phyloP scores from a whole-genome alignment of 139 green algal species.

The Tetradesmus obliquus region DNA sequence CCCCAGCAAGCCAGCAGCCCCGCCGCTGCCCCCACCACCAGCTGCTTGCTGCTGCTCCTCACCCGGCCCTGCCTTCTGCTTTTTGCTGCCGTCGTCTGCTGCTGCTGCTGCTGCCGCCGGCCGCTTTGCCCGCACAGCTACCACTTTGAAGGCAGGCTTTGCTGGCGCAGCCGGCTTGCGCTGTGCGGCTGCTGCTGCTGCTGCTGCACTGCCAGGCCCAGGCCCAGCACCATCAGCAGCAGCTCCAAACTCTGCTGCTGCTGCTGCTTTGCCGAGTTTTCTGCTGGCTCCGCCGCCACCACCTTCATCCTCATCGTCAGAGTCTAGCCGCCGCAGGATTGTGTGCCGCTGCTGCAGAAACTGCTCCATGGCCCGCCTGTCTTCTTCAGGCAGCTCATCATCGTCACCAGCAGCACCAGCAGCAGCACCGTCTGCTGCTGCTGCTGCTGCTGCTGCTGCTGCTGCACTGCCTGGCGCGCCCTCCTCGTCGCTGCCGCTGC shows the following conservation, averaged over 20 bases:
- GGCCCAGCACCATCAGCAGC: neutral
- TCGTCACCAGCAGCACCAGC: constrained; percentile 30
- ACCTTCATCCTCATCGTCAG: constrained; percentile 29
- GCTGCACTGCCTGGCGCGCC: constrained; percentile 38
- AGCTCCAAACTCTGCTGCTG: neutral
- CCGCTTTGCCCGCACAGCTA: neutral
- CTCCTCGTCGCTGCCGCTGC: constrained; percentile 37
- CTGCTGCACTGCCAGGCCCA: constrained; percentile 6
- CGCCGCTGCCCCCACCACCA: neutral
- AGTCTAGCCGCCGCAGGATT: constrained; percentile 55
- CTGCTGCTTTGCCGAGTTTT: neutral
- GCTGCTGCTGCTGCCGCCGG: constrained; percentile 42
- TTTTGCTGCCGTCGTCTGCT: constrained; percentile 28
- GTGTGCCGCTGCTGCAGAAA: constrained; percentile 75
- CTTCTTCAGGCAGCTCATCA: constrained; percentile 70
- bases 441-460: constrained; percentile 8
- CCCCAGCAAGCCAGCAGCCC: constrained; percentile 40
- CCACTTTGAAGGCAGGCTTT: constrained; percentile 32
- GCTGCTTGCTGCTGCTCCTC: neutral
- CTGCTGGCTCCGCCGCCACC: neutral
- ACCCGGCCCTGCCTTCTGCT: neutral
- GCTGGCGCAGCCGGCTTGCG: neutral
- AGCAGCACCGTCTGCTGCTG: constrained; percentile 10
- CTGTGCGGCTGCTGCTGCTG: neutral
- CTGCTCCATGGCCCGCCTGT: constrained; percentile 71